These are phyloP conservation scores for Vitis cinerea DNA, from an alignment of 164 flowering plant genomes.

Conservation along the genomic window DNA sequence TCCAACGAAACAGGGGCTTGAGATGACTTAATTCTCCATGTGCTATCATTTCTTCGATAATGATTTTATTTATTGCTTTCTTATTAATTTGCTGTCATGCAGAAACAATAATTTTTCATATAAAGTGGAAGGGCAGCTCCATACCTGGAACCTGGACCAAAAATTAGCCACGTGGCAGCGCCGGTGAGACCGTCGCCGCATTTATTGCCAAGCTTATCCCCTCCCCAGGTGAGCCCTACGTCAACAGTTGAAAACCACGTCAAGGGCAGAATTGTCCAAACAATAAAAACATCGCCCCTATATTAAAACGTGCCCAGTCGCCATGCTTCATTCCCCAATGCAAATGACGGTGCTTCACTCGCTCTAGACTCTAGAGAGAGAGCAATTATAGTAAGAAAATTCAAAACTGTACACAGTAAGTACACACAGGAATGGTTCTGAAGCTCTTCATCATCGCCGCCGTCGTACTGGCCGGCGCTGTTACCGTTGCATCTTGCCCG, in stretches of 20 bases:
- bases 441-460: neutral
- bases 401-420: neutral
- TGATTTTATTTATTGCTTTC: too few relatives aligned
- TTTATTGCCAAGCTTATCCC: neutral
- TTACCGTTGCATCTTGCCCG: conserved; percentile 46
- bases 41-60: too few relatives aligned
- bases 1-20: too few relatives aligned
- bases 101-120: too few relatives aligned
- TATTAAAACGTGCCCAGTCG: neutral
- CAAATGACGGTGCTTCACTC: neutral
- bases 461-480: conserved; percentile 12
- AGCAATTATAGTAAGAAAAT: neutral
- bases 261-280: conserved; percentile 20
- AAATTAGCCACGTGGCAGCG: neutral
- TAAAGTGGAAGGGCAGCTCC: too few relatives aligned
- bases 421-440: neutral
- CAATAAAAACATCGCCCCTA: neutral
- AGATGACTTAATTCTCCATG: too few relatives aligned
- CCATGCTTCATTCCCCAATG: conserved; percentile 10
- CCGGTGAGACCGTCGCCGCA: neutral
- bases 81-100: too few relatives aligned
- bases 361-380: neutral
- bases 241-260: conserved; percentile 6
- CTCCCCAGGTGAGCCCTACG: neutral
- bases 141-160: neutral